Evolutionary conservation across 2,329 filamentous ascomycete genomes (phyloP).

Genomic region (Cytospora leucostoma): DNA sequence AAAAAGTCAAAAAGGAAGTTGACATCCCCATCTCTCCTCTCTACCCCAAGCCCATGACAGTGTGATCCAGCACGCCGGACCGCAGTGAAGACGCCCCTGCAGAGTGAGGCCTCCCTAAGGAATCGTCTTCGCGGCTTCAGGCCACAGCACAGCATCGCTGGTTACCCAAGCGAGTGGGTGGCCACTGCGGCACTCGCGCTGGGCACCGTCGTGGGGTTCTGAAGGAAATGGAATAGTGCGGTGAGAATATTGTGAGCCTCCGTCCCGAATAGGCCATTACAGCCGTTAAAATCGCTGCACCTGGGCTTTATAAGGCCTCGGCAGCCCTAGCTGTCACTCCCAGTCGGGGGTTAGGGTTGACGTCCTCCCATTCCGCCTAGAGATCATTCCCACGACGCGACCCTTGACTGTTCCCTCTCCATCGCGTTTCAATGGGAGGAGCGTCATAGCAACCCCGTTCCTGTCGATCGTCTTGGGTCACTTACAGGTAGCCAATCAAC

Average conservation of each 20-base stretch:
- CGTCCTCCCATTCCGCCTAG: neutral
- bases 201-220: constrained; percentile 62
- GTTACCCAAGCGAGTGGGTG: constrained; percentile 67
- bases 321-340: fast-evolving
- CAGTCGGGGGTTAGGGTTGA: neutral
- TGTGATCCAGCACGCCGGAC: constrained; percentile 70
- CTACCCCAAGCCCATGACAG: constrained; percentile 60
- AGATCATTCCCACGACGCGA: neutral
- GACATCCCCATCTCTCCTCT: constrained; percentile 57
- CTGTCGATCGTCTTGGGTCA: constrained; percentile 7
- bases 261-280: constrained; percentile 62
- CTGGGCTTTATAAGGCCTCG: constrained; percentile 19
- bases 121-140: constrained; percentile 69
- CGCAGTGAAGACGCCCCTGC: constrained; percentile 71
- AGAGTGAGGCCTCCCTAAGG: constrained; percentile 74
- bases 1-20: constrained; percentile 46
- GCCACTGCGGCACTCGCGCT: constrained; percentile 69
- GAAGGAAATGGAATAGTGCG: constrained; percentile 55
- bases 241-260: constrained; percentile 57
- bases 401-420: neutral
- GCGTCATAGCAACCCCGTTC: constrained; percentile 7
- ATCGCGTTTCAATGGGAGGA: neutral
- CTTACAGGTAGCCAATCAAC: neutral
- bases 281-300: constrained; percentile 44
- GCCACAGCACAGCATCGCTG: constrained; percentile 61